A percentile compares a stretch with the other conserved stretches of the same genome.
Evolutionary conservation across 106 monocot genomes (phyloP).

Genomic region (Dioscorea dumetorum): DNA sequence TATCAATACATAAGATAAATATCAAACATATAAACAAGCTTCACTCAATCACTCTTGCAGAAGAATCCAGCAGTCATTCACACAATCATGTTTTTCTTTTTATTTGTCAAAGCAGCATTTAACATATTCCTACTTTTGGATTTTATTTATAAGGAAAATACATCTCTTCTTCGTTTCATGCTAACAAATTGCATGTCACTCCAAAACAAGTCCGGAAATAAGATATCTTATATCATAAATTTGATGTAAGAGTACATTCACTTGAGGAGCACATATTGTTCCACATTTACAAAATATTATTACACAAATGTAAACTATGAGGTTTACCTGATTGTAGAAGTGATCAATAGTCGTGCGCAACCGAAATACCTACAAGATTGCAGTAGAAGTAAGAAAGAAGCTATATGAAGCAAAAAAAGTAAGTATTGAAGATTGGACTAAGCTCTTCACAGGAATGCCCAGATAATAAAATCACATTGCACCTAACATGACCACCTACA

Average conservation of each 20-base stretch:
- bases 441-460: not conserved
- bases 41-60: too few species aligned
- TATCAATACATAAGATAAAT: too few species aligned
- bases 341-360: conserved; percentile 56
- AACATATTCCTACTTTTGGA: too few species aligned
- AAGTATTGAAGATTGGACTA: too few species aligned
- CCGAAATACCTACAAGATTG: conserved; percentile 34
- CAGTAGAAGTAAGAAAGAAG: not conserved
- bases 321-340: conserved; percentile 71
- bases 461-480: not conserved
- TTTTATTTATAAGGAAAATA: not conserved
- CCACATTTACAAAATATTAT: not conserved
- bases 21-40: too few species aligned
- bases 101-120: too few species aligned
- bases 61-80: too few species aligned
- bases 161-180: not conserved
- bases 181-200: not conserved
- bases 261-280: not conserved
- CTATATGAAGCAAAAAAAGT: not conserved
- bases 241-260: not conserved
- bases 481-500: too few species aligned
- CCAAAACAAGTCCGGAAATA: not conserved
- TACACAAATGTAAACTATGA: not conserved
- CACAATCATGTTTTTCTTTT: too few species aligned
- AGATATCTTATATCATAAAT: not conserved